Evolutionary conservation across 164 flowering plant genomes (phyloP).

Genomic region (Annona cherimola): DNA sequence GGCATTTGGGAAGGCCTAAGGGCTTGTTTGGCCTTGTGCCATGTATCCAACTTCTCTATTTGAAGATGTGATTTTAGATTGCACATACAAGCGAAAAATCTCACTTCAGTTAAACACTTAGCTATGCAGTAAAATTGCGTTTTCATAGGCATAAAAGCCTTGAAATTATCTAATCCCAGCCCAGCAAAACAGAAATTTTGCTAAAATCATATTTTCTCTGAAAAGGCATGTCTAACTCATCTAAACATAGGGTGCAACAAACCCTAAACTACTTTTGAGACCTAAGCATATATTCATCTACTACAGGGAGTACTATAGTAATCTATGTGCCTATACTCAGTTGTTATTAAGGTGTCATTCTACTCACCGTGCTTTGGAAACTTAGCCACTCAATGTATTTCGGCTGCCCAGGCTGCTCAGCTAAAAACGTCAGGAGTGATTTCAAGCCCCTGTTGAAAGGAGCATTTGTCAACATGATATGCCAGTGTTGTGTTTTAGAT

Average conservation of each 20-base stretch:
- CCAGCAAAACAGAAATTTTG: no score
- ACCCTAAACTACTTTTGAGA: background rate
- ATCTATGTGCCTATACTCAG: background rate
- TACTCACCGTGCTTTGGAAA: conserved; percentile 74
- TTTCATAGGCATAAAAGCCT: no score
- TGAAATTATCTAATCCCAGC: no score
- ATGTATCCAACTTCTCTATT: no score
- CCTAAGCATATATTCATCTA: background rate
- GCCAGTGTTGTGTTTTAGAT: background rate
- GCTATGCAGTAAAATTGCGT: no score
- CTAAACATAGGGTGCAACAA: no score
- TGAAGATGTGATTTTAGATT: no score
- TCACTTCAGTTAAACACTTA: no score
- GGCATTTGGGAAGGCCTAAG: no score
- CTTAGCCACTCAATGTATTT: conserved; percentile 89
- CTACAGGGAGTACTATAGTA: no score
- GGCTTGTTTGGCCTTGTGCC: no score
- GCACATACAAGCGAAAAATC: no score
- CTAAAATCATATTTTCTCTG: background rate
- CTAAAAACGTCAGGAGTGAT: conserved; percentile 47
- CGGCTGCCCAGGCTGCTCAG: conserved; percentile 84
- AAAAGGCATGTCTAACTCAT: background rate
- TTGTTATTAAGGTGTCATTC: background rate
- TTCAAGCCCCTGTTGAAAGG: conserved; percentile 40
- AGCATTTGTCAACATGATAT: background rate